Conservation (phyloP, 208 protist species). For the Eutreptiella sp. region DNA sequence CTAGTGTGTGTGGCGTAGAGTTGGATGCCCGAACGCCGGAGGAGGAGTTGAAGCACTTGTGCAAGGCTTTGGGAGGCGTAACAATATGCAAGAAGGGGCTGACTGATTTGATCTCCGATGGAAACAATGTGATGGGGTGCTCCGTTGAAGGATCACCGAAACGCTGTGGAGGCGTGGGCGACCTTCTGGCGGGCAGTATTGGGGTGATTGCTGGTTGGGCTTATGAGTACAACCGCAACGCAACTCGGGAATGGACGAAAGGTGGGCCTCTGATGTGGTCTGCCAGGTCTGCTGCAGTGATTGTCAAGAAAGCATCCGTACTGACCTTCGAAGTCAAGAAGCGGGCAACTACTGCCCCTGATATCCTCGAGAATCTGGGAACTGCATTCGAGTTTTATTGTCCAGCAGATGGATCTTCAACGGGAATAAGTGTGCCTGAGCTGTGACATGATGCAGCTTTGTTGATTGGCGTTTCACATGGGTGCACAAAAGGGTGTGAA, state of each 20-base stretch:
- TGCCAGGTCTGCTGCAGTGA: slow-evolving; percentile 1
- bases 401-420: no score
- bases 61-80: not conserved
- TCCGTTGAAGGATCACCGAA: slow-evolving; percentile 5
- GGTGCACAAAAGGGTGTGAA: no score
- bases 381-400: slow-evolving; percentile 22
- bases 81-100: slow-evolving; percentile 23
- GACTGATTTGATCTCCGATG: slow-evolving; percentile 16
- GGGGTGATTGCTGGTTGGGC: slow-evolving; percentile 16
- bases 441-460: no score
- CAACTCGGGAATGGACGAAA: not conserved
- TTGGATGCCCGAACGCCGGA: no score
- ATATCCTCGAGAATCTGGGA: slow-evolving; percentile 26
- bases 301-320: slow-evolving; percentile 2
- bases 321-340: slow-evolving; percentile 1
- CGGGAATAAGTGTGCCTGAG: no score
- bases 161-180: slow-evolving; percentile 29
- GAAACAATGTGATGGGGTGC: slow-evolving; percentile 12
- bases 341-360: slow-evolving; percentile 5
- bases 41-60: not conserved
- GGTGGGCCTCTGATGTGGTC: not conserved
- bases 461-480: no score
- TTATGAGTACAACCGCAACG: no score
- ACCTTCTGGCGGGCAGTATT: slow-evolving; percentile 15
- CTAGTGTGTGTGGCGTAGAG: no score